Base-by-base conservation (phyloP, 1,284 basidiomycete genomes). In the Pseudozyma hubeiensis region DNA sequence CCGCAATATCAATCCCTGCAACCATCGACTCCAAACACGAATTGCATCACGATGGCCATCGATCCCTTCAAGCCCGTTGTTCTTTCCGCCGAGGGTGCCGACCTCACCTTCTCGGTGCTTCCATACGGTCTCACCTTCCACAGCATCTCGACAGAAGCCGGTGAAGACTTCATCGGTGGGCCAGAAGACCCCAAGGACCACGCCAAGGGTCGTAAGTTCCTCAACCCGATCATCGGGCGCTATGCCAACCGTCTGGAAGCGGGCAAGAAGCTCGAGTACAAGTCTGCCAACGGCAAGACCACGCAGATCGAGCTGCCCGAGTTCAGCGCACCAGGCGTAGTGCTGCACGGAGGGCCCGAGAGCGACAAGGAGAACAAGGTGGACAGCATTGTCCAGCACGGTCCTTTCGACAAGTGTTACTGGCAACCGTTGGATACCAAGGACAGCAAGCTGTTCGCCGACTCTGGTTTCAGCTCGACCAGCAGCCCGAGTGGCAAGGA, bases 231-330 rank as follows among this genome's bases (percentile, higher is more conserved):
- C 58, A 67, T 83, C 29, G 81, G 81, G 6, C 75, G 80, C 16
- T 83, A 75, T 37, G 80, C 77, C 34, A 83, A 83, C 51, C 75
- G 81, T 16, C 66, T 83, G n/a, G 79, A 75, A 4, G 75, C 75
- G 0, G 81, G 81, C 37, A 55, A 64, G 47, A 55, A 61, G 49
- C 29, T 54, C 50, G 37, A 73, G 17, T 69, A 60, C 64, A 55
- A 45, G 29, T 61, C 62, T 37, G 62, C 64, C 41, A 64, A 69
- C n/a, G 73, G 73, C n/a, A 50, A 61, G 17, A 41, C 50, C 9
- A 50, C 51, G 9, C 29, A 48, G 11, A 56, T 78, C 40, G 24
- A 63, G 35, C 39, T 79, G 7, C 61, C 64, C 14, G 78, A 79
- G 46, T 80, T 68, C 55, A 61, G 77, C 11, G 77, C 57, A 5